Conservation (phyloP, 768 basidiomycete genomes). For the Mycena rebaudengoi region DNA sequence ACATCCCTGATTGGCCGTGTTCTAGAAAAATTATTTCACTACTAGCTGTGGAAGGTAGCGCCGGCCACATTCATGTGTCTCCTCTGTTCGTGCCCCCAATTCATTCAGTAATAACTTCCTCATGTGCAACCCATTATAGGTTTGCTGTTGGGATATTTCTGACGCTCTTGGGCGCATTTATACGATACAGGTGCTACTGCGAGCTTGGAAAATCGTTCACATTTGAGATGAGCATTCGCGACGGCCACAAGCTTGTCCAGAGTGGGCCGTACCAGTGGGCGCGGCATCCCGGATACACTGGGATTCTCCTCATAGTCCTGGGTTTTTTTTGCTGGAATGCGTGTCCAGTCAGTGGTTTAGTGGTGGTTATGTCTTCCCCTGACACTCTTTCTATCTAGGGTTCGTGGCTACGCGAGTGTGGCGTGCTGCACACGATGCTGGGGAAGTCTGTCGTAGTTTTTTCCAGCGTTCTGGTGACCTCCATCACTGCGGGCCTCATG, state of each 20-base stretch:
- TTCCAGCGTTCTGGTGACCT: constrained; percentile 39
- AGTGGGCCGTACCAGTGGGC: constrained; percentile 57
- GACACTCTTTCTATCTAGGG: constrained; percentile 39
- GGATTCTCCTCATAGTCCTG: constrained; percentile 44
- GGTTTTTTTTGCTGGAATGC: constrained; percentile 48
- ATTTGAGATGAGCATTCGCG: constrained; percentile 58
- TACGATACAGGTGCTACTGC: constrained; percentile 46
- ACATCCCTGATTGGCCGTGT: constrained; percentile 27
- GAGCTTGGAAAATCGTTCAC: constrained; percentile 58
- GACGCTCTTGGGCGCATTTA: constrained; percentile 40
- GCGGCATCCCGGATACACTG: constrained; percentile 61
- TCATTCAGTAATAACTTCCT: neutral
- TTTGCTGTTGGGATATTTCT: constrained; percentile 48
- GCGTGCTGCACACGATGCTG: constrained; percentile 40
- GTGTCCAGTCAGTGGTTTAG: constrained; percentile 38
- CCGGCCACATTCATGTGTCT: constrained; percentile 39
- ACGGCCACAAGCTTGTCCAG: constrained; percentile 55
- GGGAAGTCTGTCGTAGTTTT: constrained; percentile 39
- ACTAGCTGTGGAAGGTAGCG: constrained; percentile 33
- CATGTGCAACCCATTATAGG: constrained; percentile 5
- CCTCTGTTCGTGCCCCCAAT: constrained; percentile 29
- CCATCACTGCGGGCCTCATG: constrained; percentile 45
- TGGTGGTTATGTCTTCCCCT: neutral
- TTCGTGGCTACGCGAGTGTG: constrained; percentile 56
- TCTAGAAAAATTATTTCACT: constrained; percentile 37